phyloP scores from a whole-genome alignment of 1,284 basidiomycete species.

The Marasmius sp. region DNA sequence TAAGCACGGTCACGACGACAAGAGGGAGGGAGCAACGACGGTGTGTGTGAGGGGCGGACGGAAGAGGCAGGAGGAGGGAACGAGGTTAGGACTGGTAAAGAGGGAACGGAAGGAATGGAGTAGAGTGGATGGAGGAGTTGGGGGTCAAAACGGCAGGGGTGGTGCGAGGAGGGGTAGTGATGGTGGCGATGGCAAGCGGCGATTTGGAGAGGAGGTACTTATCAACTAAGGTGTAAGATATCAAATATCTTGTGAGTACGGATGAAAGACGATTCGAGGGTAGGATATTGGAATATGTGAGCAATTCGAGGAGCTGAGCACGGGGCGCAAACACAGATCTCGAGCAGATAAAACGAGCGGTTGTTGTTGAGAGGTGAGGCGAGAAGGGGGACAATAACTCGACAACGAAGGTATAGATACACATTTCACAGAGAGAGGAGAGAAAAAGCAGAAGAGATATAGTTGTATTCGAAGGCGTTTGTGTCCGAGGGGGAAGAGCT shows the following conservation, averaged over 20 bases:
- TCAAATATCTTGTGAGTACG: not conserved
- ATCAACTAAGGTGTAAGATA: not conserved
- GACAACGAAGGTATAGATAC: not conserved
- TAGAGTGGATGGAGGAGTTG: not conserved
- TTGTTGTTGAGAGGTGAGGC: not conserved
- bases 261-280: not conserved
- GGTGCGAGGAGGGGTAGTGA: not conserved
- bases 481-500: not conserved
- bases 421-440: not conserved
- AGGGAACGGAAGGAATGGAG: not conserved
- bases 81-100: not conserved
- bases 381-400: not conserved
- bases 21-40: too few species aligned
- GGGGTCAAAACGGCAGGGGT: not conserved
- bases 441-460: not conserved
- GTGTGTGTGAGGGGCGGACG: not conserved
- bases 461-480: not conserved
- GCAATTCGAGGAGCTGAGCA: not conserved
- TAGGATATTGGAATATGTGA: not conserved
- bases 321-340: not conserved
- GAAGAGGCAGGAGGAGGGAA: not conserved
- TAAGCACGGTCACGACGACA: too few species aligned
- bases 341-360: not conserved
- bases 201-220: not conserved
- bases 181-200: not conserved